These are phyloP conservation scores for sorghum (Sorghum bicolor) DNA, from an alignment of 176 grass and related monocot species.

Conservation along the genomic window Sorghum_bicolor_NCBIv3 NC_012872.2:11307001-11307500, in stretches of 20 bases:
- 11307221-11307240: constrained; percentile 15
- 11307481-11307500: neutral
- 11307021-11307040: neutral
- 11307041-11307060: neutral
- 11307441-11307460: neutral
- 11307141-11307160: neutral
- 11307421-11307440: too few relatives aligned
- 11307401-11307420: too few relatives aligned
- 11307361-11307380: neutral
- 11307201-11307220: neutral
- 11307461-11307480: neutral
- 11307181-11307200: neutral
- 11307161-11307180: neutral
- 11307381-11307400: neutral
- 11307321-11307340: neutral
- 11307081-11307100: neutral
- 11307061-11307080: neutral
- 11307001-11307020: neutral
- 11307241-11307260: neutral
- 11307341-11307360: neutral
- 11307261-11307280: constrained; percentile 27
- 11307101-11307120: neutral
- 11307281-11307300: neutral
- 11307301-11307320: neutral
- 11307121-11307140: neutral